phyloP scores from a whole-genome alignment of 768 basidiomycete species.

The Boletellus sp. region DNA sequence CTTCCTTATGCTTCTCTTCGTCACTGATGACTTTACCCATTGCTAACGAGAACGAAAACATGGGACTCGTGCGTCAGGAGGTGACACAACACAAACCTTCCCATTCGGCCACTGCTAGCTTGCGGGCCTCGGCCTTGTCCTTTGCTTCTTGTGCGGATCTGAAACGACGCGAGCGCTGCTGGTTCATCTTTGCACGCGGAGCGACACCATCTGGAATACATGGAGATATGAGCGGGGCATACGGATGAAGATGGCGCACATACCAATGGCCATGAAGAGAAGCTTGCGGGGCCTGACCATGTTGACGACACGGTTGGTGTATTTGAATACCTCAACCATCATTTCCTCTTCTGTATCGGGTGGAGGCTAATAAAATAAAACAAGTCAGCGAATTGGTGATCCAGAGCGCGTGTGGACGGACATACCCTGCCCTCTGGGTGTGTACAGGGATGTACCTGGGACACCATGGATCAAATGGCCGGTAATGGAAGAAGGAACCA shows the following conservation, averaged over 20 bases:
- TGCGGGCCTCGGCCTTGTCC: conserved; percentile 85
- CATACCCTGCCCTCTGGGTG: conserved; percentile 94
- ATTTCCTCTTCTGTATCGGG: conserved; percentile 98
- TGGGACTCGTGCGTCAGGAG: neutral
- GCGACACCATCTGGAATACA: conserved; percentile 83
- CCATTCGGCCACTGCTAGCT: conserved; percentile 80
- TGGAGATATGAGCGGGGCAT: conserved; percentile 1
- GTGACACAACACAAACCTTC: conserved; percentile 52
- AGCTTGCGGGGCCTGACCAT: conserved; percentile 95
- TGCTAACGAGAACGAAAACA: conserved; percentile 42
- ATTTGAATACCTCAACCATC: conserved; percentile 97
- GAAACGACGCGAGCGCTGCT: conserved; percentile 96
- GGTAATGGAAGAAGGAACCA: neutral
- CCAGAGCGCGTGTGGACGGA: neutral
- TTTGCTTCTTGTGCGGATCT: conserved; percentile 92
- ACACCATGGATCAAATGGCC: neutral
- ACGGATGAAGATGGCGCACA: conserved; percentile 21
- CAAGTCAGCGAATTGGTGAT: neutral
- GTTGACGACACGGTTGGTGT: conserved; percentile 95
- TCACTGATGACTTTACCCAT: conserved; percentile 88
- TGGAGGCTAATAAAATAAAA: conserved; percentile 60
- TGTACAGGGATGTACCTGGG: conserved; percentile 94
- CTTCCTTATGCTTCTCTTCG: conserved; percentile 75
- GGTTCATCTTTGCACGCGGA: conserved; percentile 99
- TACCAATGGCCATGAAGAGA: conserved; percentile 97